Base-by-base conservation (phyloP, 2,329 filamentous ascomycete genomes). In the Phialophora chinensis region DNA sequence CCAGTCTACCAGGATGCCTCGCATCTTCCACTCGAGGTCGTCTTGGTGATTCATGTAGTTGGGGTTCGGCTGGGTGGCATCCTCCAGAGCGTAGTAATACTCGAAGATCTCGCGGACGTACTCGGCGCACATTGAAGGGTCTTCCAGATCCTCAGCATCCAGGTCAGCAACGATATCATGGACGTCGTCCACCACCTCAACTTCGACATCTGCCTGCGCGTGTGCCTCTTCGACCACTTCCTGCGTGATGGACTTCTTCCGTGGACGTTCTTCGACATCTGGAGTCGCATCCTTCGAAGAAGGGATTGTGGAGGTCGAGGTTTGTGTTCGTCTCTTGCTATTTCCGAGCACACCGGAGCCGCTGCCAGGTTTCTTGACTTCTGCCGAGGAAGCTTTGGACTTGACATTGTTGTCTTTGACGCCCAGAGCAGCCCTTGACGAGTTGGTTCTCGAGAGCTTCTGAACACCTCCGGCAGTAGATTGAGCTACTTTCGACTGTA, bases 71-170 rank as follows among this genome's bases (percentile, higher is more conserved):
- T 93, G 88, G 79, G 84, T 92, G 77, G 84, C 81, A 71, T 89
- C 83, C 81, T 99, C 95, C 27, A 98, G 87, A 73, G 96, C 89
- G 75, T 88, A 90, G 71, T 98, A 86, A 79, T 99, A 98, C 72
- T 97, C 93, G 76, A 98, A 98, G 76, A 99, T 98, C 77, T 99
- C 95, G 67, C 90, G 90, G 58, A 96, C 93, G 75, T 99, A 99
- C 79, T 98, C 95, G 60, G 95, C 92, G 71, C 96, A 95, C 95
- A 99, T 98, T 74, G 97, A 85, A 29, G 96, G 96, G 76, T 99
- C 95, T 72, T 96, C 92, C 59, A 91, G 78, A 74, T 99, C 95
- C 78, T 98, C 95, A 58, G 83, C 84, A 76, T 98, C 95, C 33
- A 97, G 84, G 73, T 95, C 85, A 0, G 76, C 74, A 25, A 84